Evolutionary conservation across 139 green algal species (phyloP).

Genomic region (Spirogloea muscicola): DNA sequence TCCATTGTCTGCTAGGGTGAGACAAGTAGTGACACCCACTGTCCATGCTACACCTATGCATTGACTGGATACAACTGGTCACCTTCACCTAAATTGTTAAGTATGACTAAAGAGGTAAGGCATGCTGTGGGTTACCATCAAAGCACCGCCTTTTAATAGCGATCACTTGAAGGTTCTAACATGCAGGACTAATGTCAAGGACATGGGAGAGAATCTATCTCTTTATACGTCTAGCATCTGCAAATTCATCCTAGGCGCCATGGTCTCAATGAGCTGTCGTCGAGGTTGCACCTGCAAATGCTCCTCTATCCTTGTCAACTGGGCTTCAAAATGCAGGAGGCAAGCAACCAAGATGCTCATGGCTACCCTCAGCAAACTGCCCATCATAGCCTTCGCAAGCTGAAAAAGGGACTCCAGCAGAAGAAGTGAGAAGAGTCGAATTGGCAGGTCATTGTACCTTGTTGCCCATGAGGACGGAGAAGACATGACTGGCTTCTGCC

Average conservation of each 20-base stretch:
- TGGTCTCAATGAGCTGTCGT: constrained; percentile 33
- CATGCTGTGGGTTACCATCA: too few species aligned
- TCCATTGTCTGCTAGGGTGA: too few species aligned
- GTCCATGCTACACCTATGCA: too few species aligned
- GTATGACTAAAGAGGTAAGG: too few species aligned
- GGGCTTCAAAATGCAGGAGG: neutral
- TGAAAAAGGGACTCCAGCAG: neutral
- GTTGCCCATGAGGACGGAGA: constrained; percentile 88
- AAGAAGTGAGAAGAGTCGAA: neutral
- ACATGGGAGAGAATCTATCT: too few species aligned
- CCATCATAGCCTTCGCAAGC: neutral
- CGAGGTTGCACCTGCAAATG: constrained; percentile 19
- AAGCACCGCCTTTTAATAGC: too few species aligned
- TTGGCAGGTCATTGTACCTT: constrained; percentile 53
- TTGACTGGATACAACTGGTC: too few species aligned
- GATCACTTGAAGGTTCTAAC: too few species aligned
- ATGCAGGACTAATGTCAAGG: too few species aligned
- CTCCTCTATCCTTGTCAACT: neutral
- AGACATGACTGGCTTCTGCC: constrained; percentile 70
- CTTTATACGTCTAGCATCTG: constrained; percentile 32
- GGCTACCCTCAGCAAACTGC: neutral
- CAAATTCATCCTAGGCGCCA: constrained; percentile 28
- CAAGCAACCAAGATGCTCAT: neutral
- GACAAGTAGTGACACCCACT: too few species aligned
- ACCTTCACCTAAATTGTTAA: too few species aligned